Evolutionary conservation across 495 filamentous ascomycete species (phyloP).

Genomic region (Viridothelium virens): DNA sequence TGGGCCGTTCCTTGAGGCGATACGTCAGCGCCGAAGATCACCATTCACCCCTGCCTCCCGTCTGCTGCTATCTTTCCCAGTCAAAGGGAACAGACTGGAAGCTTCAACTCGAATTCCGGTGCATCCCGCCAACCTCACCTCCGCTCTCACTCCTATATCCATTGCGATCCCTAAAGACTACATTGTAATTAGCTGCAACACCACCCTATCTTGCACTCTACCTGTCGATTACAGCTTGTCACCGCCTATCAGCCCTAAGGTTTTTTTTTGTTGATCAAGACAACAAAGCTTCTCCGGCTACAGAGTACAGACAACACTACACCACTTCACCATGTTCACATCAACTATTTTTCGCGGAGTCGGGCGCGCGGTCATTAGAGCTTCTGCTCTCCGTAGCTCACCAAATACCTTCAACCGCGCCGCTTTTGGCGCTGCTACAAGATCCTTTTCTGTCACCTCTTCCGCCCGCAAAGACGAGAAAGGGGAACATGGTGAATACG

Average conservation of each 20-base stretch:
- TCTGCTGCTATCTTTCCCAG: no score
- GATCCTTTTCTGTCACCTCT: neutral
- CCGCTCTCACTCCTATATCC: neutral
- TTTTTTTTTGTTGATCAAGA: neutral
- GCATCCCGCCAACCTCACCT: neutral
- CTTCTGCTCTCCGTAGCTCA: slow-evolving; percentile 8
- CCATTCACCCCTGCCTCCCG: no score
- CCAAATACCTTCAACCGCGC: neutral
- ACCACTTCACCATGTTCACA: neutral
- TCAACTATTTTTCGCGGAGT: neutral
- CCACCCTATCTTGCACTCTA: neutral
- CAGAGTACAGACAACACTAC: neutral
- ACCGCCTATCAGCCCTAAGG: neutral
- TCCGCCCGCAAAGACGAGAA: neutral
- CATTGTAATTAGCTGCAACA: neutral
- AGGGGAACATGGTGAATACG: slow-evolving; percentile 6
- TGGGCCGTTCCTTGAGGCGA: no score
- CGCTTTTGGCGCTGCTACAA: neutral
- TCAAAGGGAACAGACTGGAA: no score
- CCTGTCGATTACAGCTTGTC: neutral
- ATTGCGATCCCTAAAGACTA: no score
- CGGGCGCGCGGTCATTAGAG: slow-evolving; percentile 5
- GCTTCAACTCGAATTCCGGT: neutral
- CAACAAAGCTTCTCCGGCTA: neutral
- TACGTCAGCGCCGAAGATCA: no score